These are phyloP conservation scores for Oidiodendron maius DNA, from an alignment of 495 filamentous ascomycete species.

Conservation along the genomic window DNA sequence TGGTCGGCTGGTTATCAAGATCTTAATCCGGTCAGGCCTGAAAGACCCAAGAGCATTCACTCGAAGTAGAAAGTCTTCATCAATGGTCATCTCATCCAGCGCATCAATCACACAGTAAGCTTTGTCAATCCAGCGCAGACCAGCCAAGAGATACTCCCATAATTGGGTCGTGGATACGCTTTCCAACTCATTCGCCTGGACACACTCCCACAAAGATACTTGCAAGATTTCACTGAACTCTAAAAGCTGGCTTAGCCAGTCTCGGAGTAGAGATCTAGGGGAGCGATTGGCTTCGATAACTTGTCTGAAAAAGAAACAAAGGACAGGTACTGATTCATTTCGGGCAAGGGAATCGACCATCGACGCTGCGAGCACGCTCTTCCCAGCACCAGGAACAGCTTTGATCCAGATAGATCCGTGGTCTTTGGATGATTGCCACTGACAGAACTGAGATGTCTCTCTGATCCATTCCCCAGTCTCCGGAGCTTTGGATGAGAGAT, in stretches of 20 bases:
- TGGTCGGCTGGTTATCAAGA: slow-evolving; percentile 18
- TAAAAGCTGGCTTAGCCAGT: slow-evolving; percentile 40
- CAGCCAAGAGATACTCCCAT: slow-evolving; percentile 20
- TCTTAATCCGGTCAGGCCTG: slow-evolving; percentile 6
- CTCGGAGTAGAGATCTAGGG: slow-evolving; percentile 33
- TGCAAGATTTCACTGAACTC: slow-evolving; percentile 34
- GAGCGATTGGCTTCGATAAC: slow-evolving; percentile 43
- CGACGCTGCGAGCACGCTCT: slow-evolving; percentile 41
- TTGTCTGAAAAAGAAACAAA: slow-evolving; percentile 52
- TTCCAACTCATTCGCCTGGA: slow-evolving; percentile 5
- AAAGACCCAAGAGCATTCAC: slow-evolving; percentile 3
- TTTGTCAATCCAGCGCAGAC: slow-evolving; percentile 24
- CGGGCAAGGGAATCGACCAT: slow-evolving; percentile 25
- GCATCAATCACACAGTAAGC: slow-evolving; percentile 43
- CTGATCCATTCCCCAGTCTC: slow-evolving; percentile 43
- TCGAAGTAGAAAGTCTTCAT: background rate
- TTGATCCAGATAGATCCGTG: slow-evolving; percentile 42
- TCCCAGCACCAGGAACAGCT: slow-evolving; percentile 46
- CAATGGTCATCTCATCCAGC: slow-evolving; percentile 34
- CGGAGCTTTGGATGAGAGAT: slow-evolving; percentile 30
- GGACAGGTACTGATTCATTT: slow-evolving; percentile 28
- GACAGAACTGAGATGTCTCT: slow-evolving; percentile 25
- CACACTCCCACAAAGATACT: slow-evolving; percentile 20
- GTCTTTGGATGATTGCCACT: slow-evolving; percentile 32
- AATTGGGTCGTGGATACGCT: no score